Evolutionary conservation across 352 stramenopile species (phyloP), one percentile per base, ranked within the genome.

Genomic region (Lagenidium giganteum): DNA sequence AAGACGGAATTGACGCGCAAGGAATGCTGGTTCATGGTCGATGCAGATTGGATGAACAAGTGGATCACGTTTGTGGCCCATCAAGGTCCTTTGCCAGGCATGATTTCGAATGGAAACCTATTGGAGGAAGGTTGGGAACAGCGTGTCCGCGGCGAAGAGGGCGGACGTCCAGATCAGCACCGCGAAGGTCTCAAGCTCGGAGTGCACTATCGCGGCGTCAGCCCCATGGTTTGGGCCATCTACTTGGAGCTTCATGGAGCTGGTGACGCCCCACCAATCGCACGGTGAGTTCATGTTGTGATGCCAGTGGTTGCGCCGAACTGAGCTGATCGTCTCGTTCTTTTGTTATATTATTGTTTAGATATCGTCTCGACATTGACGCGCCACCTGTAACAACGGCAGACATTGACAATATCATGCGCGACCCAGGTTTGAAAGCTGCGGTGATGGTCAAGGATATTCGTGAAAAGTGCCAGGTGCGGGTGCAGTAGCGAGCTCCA

Each of bases 1-100:
- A 68, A 57, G 47, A 52, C 51, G 5, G 56, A 56, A 34, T 54
- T 89, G 42, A 64, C 64, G 35, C 69, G 74, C 34, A 59, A 67
- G 3, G 80, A 92, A 54, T 88, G 72, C 61, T 92, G 76, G 76
- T 81, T 87, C 49, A 50, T 83, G 7, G 48, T 92, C 21, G 66
- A 88, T 43, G 51, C 67, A 2, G 49, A 69, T 17, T 89, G 80
- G 80, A 84, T 92, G 62, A 45, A 40, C 30, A 54, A 49, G 18
- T 92, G 76, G 80, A 47, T 76, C 21, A 50, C 55, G 39, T 89
- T 85, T 29, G 77, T 70, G 25, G 60, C 60, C 24, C 63, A 66
- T 24, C 57, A 61, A 39, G 76, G 74, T 9, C 53, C 72, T 6
- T 50, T 71, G 20, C 76, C 76, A 5, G 80, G 80, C 0, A 57